Percentiles rank a stretch among this genome's conserved stretches.
Conservation (phyloP, 2,329 filamentous ascomycete genomes). For the Onygenales sp. region DNA sequence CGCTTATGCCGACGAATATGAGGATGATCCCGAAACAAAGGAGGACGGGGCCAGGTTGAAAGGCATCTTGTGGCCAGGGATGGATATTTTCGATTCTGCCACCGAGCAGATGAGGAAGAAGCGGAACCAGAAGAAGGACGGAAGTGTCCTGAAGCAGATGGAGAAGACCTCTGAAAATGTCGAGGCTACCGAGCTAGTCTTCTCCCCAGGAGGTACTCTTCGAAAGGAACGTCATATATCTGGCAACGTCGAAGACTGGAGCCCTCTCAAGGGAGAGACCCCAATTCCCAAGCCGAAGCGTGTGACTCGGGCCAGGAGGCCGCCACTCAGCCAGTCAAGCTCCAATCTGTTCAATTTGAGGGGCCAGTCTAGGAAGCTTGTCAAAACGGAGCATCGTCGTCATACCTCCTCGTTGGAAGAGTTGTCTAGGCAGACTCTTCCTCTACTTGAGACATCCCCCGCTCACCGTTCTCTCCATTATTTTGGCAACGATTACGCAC, state of each 20-base stretch:
- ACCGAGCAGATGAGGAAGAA: slow-evolving; percentile 39
- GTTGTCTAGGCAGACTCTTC: slow-evolving; percentile 13
- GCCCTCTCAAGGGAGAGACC: slow-evolving; percentile 36
- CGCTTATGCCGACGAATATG: slow-evolving; percentile 13
- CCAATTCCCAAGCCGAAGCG: slow-evolving; percentile 29
- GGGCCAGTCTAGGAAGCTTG: slow-evolving; percentile 20
- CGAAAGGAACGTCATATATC: slow-evolving; percentile 37
- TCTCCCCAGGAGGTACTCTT: slow-evolving; percentile 34
- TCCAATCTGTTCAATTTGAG: slow-evolving; percentile 21
- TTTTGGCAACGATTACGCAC: slow-evolving; percentile 13
- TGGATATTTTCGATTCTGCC: slow-evolving; percentile 44
- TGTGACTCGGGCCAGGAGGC: slow-evolving; percentile 17
- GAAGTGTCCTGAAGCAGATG: slow-evolving; percentile 36
- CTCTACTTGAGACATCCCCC: slow-evolving; percentile 14
- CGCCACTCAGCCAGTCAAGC: slow-evolving; percentile 21
- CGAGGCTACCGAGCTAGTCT: slow-evolving; percentile 39
- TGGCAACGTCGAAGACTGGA: slow-evolving; percentile 39
- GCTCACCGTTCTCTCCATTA: slow-evolving; percentile 11
- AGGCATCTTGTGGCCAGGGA: slow-evolving; percentile 41
- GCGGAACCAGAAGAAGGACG: slow-evolving; percentile 44
- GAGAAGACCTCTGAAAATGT: slow-evolving; percentile 35
- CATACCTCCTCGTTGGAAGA: slow-evolving; percentile 6
- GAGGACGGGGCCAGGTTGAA: slow-evolving; percentile 35
- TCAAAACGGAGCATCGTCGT: slow-evolving; percentile 9
- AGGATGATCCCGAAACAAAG: slow-evolving; percentile 12